Conservation (phyloP, 108 stramenopile species). For the Nitzschia sp. region DNA sequence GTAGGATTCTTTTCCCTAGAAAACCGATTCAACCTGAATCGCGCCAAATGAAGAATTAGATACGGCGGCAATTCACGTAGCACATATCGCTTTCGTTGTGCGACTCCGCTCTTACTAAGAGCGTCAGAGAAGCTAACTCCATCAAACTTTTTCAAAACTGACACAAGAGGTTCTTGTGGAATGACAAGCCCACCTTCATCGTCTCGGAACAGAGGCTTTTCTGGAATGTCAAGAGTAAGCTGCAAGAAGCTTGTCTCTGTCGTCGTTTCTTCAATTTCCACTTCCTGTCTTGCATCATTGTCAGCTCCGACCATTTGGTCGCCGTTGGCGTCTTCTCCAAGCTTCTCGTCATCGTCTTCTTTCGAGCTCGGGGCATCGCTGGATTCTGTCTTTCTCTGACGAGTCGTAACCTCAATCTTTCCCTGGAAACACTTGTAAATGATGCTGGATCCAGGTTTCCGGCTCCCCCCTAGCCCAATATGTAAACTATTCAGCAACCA, state of each 20-base stretch:
- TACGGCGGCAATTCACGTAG: conserved; percentile 88
- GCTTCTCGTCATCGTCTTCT: conserved; percentile 24
- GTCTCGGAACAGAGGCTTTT: conserved; percentile 97
- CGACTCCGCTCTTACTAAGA: conserved; percentile 46
- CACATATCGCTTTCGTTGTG: conserved; percentile 80
- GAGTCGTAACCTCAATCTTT: conserved; percentile 81
- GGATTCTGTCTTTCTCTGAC: conserved; percentile 42
- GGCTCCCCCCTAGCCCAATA: conserved; percentile 71
- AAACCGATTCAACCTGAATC: conserved; percentile 93
- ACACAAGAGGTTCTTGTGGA: conserved; percentile 95
- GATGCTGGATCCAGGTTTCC: conserved; percentile 63
- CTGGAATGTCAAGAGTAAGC: conserved; percentile 95
- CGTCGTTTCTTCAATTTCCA: conserved; percentile 63
- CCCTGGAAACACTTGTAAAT: conserved; percentile 94
- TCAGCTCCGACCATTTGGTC: conserved; percentile 52
- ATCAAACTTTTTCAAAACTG: conserved; percentile 93
- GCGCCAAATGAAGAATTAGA: conserved; percentile 88
- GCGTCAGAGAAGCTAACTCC: conserved; percentile 86
- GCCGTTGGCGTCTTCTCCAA: conserved; percentile 62
- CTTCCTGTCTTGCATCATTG: conserved; percentile 1
- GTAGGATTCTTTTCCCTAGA: conserved; percentile 98
- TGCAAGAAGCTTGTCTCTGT: conserved; percentile 84
- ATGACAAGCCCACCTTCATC: conserved; percentile 95
- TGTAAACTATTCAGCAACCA: conserved; percentile 97
- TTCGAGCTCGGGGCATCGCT: conserved; percentile 1